Percentiles rank a stretch among this genome's conserved stretches.
Conservation (phyloP, 1,139 yeast species). For the Kodamaea suecica region DNA sequence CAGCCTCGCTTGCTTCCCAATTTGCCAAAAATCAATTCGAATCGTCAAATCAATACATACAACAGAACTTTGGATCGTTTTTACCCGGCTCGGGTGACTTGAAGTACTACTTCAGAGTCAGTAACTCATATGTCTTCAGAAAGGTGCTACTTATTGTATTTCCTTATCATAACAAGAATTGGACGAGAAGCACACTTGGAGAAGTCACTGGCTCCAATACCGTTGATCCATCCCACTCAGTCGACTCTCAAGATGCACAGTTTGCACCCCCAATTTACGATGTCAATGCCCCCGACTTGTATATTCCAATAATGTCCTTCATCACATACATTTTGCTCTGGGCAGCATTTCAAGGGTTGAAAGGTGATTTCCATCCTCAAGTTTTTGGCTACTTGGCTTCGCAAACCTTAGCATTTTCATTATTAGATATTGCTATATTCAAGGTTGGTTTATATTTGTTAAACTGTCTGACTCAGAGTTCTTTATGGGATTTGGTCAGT, state of each 20-base stretch:
- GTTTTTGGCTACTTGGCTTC: slow-evolving; percentile 88
- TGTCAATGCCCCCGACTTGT: slow-evolving; percentile 92
- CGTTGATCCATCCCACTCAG: slow-evolving; percentile 19
- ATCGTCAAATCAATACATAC: slow-evolving; percentile 68
- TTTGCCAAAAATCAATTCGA: slow-evolving; percentile 83
- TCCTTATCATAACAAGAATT: slow-evolving; percentile 82
- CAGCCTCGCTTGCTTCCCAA: slow-evolving; percentile 82
- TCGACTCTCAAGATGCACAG: slow-evolving; percentile 25
- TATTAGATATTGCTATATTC: slow-evolving; percentile 59
- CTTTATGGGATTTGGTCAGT: slow-evolving; percentile 78
- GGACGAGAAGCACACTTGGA: slow-evolving; percentile 59
- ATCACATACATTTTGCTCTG: slow-evolving; percentile 83
- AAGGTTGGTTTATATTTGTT: slow-evolving; percentile 45
- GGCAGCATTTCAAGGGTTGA: slow-evolving; percentile 82
- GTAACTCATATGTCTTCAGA: slow-evolving; percentile 77
- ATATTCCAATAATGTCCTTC: slow-evolving; percentile 91
- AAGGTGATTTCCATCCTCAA: slow-evolving; percentile 92
- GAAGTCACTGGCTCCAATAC: slow-evolving; percentile 22
- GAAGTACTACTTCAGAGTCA: slow-evolving; percentile 86
- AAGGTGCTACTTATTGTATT: slow-evolving; percentile 73
- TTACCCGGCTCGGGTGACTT: slow-evolving; percentile 53
- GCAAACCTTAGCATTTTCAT: slow-evolving; percentile 78
- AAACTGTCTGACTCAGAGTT: slow-evolving; percentile 51
- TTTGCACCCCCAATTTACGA: slow-evolving; percentile 79
- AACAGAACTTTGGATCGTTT: slow-evolving; percentile 61